Percentiles rank a stretch among this genome's conserved stretches.
phyloP scores from a whole-genome alignment of 2,329 filamentous ascomycete genomes.

The Talaromyces marneffei region DNA sequence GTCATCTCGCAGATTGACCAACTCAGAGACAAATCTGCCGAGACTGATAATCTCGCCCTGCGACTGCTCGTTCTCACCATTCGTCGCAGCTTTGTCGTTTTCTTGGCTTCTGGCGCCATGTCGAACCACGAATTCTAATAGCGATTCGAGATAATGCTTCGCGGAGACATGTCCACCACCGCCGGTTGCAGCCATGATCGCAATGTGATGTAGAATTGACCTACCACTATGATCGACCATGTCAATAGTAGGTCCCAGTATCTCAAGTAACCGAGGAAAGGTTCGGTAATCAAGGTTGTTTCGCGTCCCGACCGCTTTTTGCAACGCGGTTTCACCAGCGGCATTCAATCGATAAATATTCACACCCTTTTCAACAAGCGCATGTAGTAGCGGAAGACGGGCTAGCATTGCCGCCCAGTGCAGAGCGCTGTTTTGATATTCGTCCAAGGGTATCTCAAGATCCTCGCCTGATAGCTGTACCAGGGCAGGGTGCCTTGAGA shows the following conservation, averaged over 20 bases:
- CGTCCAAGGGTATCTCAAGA: conserved; percentile 86
- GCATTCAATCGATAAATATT: conserved; percentile 84
- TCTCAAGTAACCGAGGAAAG: conserved; percentile 84
- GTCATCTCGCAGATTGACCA: conserved; percentile 92
- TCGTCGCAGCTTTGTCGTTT: conserved; percentile 2
- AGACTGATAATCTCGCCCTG: conserved; percentile 68
- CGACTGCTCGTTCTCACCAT: conserved; percentile 45
- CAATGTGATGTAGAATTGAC: conserved; percentile 93
- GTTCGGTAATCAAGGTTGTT: conserved; percentile 89
- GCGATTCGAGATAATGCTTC: conserved; percentile 90
- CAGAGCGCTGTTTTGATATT: conserved; percentile 75
- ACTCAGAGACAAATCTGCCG: conserved; percentile 90
- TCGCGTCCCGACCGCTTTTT: conserved; percentile 86
- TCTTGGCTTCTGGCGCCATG: conserved; percentile 49
- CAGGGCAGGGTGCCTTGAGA: conserved; percentile 69
- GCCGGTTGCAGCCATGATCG: conserved; percentile 91
- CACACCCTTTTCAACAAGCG: conserved; percentile 76
- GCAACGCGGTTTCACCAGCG: conserved; percentile 84
- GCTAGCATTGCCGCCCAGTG: conserved; percentile 96
- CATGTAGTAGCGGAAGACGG: conserved; percentile 71
- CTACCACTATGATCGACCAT: conserved; percentile 82
- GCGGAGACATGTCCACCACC: conserved; percentile 77
- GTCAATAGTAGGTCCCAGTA: conserved; percentile 84
- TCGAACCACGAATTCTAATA: conserved; percentile 89
- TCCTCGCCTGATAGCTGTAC: conserved; percentile 70